Conservation (phyloP, 2,329 filamentous ascomycete genomes). For the Escovopsis sp. region DNA sequence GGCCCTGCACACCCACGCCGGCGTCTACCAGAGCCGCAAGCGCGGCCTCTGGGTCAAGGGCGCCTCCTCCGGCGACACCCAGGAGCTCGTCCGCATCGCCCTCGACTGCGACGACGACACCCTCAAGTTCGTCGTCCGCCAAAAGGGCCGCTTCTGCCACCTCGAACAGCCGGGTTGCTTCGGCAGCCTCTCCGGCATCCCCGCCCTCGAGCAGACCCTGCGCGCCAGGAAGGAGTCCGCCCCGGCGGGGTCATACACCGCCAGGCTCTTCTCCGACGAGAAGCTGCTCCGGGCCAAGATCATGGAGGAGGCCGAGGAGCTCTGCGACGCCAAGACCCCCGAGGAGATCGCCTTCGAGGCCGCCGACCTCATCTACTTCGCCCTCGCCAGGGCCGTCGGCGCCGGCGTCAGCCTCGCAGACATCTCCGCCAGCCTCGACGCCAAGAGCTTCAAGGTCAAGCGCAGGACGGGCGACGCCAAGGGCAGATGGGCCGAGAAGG, state of each 20-base stretch:
- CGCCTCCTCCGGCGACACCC: slow-evolving; percentile 82
- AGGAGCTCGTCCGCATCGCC: slow-evolving; percentile 71
- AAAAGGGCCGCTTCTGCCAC: slow-evolving; percentile 90
- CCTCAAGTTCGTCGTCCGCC: slow-evolving; percentile 74
- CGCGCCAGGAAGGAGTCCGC: slow-evolving; percentile 67
- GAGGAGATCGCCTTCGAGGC: slow-evolving; percentile 87
- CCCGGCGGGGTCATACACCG: slow-evolving; percentile 83
- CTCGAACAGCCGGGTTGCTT: slow-evolving; percentile 87
- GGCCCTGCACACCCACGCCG: slow-evolving; percentile 60
- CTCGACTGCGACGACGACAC: slow-evolving; percentile 92
- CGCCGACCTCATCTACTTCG: slow-evolving; percentile 91
- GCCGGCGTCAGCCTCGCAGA: slow-evolving; percentile 76
- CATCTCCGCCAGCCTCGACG: slow-evolving; percentile 81
- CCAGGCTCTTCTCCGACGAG: slow-evolving; percentile 78
- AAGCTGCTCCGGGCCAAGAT: slow-evolving; percentile 89
- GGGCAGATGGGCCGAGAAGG: slow-evolving; percentile 77
- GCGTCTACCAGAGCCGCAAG: slow-evolving; percentile 94
- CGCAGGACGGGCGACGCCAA: slow-evolving; percentile 88
- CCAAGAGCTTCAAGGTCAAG: slow-evolving; percentile 92
- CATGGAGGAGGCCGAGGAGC: slow-evolving; percentile 93
- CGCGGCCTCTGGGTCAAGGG: slow-evolving; percentile 95
- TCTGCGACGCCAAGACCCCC: slow-evolving; percentile 71
- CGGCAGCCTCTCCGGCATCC: slow-evolving; percentile 65
- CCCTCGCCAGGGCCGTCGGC: slow-evolving; percentile 73
- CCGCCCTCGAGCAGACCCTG: slow-evolving; percentile 76